Percentiles rank a stretch among this genome's conserved stretches.
Conservation (phyloP, 108 stramenopile genomes). For the Conticribra guillardii region DNA sequence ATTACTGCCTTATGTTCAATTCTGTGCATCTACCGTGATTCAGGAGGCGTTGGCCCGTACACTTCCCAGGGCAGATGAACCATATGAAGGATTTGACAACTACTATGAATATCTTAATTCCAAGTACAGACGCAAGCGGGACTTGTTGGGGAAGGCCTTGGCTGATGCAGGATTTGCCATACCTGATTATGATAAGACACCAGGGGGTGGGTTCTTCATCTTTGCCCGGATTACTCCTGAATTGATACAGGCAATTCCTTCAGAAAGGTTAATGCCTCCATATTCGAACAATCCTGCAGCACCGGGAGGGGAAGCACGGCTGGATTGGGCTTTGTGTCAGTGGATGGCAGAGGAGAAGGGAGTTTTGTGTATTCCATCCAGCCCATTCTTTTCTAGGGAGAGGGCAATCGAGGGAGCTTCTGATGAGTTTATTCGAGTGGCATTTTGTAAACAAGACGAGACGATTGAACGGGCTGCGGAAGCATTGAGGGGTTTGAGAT, state of each 20-base stretch:
- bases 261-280: constrained; percentile 37
- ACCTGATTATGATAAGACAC: constrained; percentile 73
- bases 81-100: constrained; percentile 76
- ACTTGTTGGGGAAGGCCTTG: constrained; percentile 71
- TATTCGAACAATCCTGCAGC: constrained; percentile 66
- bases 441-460: constrained; percentile 97
- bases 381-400: constrained; percentile 89
- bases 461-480: constrained; percentile 85
- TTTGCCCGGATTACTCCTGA: constrained; percentile 85
- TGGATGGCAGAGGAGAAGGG: constrained; percentile 93
- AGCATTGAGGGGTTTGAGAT: constrained; percentile 52
- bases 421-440: constrained; percentile 91
- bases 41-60: constrained; percentile 91
- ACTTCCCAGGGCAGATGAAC: constrained; percentile 81
- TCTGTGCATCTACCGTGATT: constrained; percentile 93
- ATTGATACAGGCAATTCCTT: constrained; percentile 58
- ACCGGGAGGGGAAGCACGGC: constrained; percentile 72
- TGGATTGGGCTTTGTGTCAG: constrained; percentile 91
- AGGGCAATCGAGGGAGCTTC: constrained; percentile 64
- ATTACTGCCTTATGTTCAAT: constrained; percentile 93
- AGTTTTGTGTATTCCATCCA: constrained; percentile 93
- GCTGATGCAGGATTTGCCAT: constrained; percentile 76
- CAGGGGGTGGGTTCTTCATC: constrained; percentile 96
- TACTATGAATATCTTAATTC: constrained; percentile 82
- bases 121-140: constrained; percentile 88